These are phyloP conservation scores for Beauveria brongniartii DNA, from an alignment of 2,329 filamentous ascomycete species.

Conservation along the genomic window DNA sequence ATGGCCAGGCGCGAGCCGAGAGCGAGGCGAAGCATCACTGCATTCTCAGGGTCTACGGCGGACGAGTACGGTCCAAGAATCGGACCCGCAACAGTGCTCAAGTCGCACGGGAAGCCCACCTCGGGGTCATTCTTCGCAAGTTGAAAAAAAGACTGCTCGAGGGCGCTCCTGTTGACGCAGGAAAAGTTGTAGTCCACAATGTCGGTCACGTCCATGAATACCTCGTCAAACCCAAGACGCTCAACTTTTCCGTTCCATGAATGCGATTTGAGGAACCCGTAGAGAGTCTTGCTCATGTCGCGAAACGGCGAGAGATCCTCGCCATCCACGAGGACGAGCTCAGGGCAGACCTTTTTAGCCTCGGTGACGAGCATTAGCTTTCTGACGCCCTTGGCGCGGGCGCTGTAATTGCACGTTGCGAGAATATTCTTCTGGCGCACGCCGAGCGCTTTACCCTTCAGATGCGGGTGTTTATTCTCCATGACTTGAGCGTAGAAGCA, in stretches of 20 bases:
- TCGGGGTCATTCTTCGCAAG: constrained; percentile 67
- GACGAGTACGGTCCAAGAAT: constrained; percentile 27
- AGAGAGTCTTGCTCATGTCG: constrained; percentile 75
- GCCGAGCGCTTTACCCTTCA: constrained; percentile 68
- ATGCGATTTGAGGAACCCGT: constrained; percentile 60
- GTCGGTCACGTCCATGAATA: constrained; percentile 71
- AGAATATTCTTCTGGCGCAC: constrained; percentile 91
- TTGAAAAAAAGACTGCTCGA: constrained; percentile 69
- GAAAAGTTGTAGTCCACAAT: constrained; percentile 74
- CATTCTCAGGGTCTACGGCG: constrained; percentile 23
- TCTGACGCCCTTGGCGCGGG: constrained; percentile 60
- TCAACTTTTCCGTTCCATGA: constrained; percentile 76
- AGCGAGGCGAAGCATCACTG: constrained; percentile 52
- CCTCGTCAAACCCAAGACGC: constrained; percentile 83
- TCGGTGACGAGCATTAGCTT: constrained; percentile 84
- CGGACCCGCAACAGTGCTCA: constrained; percentile 57
- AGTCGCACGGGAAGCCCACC: constrained; percentile 72
- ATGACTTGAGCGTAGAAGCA: constrained; percentile 94
- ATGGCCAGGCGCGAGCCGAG: constrained; percentile 76
- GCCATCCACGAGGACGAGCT: constrained; percentile 76
- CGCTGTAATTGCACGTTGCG: constrained; percentile 91
- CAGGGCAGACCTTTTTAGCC: constrained; percentile 71
- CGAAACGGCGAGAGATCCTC: constrained; percentile 82
- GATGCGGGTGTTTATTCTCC: constrained; percentile 67
- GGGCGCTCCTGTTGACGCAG: constrained; percentile 58